phyloP scores from a whole-genome alignment of 768 basidiomycete genomes.

The Hebeloma cylindrosporum region DNA sequence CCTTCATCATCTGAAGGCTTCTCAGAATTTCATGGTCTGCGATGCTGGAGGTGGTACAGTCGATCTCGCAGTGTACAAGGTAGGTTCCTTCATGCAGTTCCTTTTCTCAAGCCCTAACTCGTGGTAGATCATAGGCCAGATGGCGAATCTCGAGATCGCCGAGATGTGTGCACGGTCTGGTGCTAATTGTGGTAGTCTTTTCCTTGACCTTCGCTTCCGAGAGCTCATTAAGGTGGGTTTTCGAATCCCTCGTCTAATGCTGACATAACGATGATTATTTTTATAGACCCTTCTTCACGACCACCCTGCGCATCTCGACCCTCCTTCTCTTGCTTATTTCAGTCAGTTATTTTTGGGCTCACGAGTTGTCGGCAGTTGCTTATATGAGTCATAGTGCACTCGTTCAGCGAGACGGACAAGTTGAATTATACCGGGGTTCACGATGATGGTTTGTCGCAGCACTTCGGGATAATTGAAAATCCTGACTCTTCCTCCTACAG shows the following conservation, averaged over 20 bases:
- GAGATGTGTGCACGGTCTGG: slow-evolving; percentile 89
- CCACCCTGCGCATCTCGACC: slow-evolving; percentile 83
- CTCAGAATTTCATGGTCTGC: slow-evolving; percentile 89
- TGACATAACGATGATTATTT: slow-evolving; percentile 3
- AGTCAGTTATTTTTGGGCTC: slow-evolving; percentile 38
- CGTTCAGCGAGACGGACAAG: slow-evolving; percentile 89
- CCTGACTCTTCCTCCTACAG: slow-evolving; percentile 35
- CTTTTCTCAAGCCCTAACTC: slow-evolving; percentile 23
- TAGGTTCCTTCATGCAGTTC: slow-evolving; percentile 21
- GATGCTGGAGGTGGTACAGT: slow-evolving; percentile 88
- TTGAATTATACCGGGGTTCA: slow-evolving; percentile 66
- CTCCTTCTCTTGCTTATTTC: slow-evolving; percentile 81
- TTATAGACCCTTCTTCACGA: slow-evolving; percentile 60
- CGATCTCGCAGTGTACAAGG: slow-evolving; percentile 60
- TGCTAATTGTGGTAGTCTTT: slow-evolving; percentile 84
- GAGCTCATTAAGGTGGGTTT: slow-evolving; percentile 65
- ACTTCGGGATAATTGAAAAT: too few species aligned
- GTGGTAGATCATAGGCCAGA: slow-evolving; percentile 68
- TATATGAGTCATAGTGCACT: slow-evolving; percentile 51
- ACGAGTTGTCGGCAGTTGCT: slow-evolving; percentile 8
- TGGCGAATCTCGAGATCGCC: slow-evolving; percentile 83
- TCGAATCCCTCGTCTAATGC: neutral
- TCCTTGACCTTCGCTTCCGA: slow-evolving; percentile 84
- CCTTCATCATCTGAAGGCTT: slow-evolving; percentile 73
- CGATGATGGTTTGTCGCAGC: slow-evolving; percentile 79